Evolutionary conservation across 306 rosid genomes (phyloP).

Genomic region (Casuarina glauca): DNA sequence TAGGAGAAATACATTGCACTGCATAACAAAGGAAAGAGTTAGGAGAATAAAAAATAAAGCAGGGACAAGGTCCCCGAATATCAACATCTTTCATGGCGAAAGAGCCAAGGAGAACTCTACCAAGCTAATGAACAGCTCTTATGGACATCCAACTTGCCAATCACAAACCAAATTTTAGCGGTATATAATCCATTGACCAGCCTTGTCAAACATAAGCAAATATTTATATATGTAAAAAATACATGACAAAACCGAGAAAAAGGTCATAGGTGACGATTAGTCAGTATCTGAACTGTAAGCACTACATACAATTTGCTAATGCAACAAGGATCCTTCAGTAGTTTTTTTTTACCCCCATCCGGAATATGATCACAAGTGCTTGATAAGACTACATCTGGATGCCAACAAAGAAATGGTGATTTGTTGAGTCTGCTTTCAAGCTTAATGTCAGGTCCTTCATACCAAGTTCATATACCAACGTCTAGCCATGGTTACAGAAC

Average conservation of each 20-base stretch:
- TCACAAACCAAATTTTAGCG: not conserved
- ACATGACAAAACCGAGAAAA: not conserved
- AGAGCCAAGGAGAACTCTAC: conserved; percentile 4
- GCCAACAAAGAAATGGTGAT: too few species aligned
- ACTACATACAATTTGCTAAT: not conserved
- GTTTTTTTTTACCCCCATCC: not conserved
- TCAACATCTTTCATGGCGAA: conserved; percentile 12
- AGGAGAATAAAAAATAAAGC: conserved; percentile 13
- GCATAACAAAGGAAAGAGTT: conserved; percentile 46
- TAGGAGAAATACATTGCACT: conserved; percentile 73
- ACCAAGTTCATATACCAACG: not conserved
- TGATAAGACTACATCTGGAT: too few species aligned
- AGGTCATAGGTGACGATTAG: not conserved
- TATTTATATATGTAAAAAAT: not conserved
- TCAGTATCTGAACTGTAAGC: not conserved
- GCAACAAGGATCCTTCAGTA: not conserved
- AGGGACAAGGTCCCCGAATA: conserved; percentile 4
- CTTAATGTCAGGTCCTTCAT: not conserved
- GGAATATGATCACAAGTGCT: not conserved
- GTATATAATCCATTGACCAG: not conserved
- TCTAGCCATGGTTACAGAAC: too few species aligned
- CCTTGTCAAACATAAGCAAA: not conserved
- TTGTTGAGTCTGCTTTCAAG: too few species aligned
- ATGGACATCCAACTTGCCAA: not conserved
- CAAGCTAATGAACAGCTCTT: conserved; percentile 21